phyloP scores from a whole-genome alignment of 768 basidiomycete species.

The Tubosaeta sp. region DNA sequence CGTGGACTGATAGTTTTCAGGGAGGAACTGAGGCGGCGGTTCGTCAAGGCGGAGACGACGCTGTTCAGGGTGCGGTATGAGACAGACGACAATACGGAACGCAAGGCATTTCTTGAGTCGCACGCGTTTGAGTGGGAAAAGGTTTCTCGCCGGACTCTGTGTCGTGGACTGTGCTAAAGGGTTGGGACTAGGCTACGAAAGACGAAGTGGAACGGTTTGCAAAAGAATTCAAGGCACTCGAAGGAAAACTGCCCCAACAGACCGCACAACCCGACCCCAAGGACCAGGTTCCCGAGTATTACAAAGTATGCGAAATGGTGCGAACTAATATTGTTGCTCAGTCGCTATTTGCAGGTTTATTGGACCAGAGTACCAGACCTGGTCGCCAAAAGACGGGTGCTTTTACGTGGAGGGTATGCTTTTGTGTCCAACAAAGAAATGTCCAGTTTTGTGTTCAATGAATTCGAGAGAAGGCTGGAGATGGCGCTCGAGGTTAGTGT shows the following conservation, averaged over 20 bases:
- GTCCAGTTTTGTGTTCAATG: slow-evolving; percentile 83
- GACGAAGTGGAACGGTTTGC: slow-evolving; percentile 50
- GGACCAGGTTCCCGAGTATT: slow-evolving; percentile 38
- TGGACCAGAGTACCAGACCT: slow-evolving; percentile 96
- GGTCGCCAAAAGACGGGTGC: slow-evolving; percentile 75
- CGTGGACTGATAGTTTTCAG: slow-evolving; percentile 35
- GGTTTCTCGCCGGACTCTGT: slow-evolving; percentile 34
- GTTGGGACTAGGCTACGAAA: slow-evolving; percentile 45
- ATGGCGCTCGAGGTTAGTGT: slow-evolving; percentile 70
- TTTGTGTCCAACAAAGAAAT: slow-evolving; percentile 77
- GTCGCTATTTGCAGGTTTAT: slow-evolving; percentile 58
- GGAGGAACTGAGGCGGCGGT: slow-evolving; percentile 84
- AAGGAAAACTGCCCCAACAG: slow-evolving; percentile 3
- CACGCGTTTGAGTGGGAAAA: slow-evolving; percentile 62
- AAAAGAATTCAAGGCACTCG: slow-evolving; percentile 42
- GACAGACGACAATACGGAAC: slow-evolving; percentile 51
- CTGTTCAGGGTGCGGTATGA: slow-evolving; percentile 85
- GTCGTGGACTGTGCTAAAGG: slow-evolving; percentile 1
- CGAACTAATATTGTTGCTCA: background rate
- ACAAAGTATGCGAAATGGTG: slow-evolving; percentile 53
- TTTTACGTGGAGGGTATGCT: slow-evolving; percentile 78
- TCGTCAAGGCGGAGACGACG: slow-evolving; percentile 83
- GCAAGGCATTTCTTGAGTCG: slow-evolving; percentile 59
- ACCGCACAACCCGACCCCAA: fast-evolving
- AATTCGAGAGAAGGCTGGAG: slow-evolving; percentile 71